A percentile compares a stretch with the other conserved stretches of the same genome.
Conservation (phyloP, 169 alveolate genomes). For the Theileria orientalis region DNA sequence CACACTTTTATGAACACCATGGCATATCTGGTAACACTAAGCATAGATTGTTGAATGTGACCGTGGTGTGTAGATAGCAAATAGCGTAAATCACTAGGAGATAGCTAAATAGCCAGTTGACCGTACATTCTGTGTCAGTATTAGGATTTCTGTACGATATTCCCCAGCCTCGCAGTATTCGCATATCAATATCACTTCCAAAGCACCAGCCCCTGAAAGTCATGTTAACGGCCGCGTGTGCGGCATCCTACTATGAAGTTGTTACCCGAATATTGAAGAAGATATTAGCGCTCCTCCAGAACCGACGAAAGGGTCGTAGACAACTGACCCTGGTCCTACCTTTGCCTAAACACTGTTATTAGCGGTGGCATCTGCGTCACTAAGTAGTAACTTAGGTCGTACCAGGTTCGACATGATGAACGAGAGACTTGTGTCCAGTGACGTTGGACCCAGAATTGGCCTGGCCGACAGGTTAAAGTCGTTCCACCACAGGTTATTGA, state of each 20-base stretch:
- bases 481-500: slow-evolving; percentile 79
- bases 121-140: slow-evolving; percentile 54
- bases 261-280: slow-evolving; percentile 76
- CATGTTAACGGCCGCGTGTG: background rate
- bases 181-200: slow-evolving; percentile 95
- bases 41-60: too few relatives aligned
- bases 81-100: too few relatives aligned
- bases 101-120: too few relatives aligned
- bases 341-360: slow-evolving; percentile 5
- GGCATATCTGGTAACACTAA: too few relatives aligned
- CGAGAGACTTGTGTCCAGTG: slow-evolving; percentile 93
- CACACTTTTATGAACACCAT: too few relatives aligned
- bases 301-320: slow-evolving; percentile 97
- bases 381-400: slow-evolving; percentile 6
- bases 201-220: slow-evolving; percentile 84
- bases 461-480: slow-evolving; percentile 86
- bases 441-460: slow-evolving; percentile 97
- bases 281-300: slow-evolving; percentile 93
- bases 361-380: background rate
- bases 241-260: background rate
- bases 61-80: too few relatives aligned
- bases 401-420: slow-evolving; percentile 92
- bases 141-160: slow-evolving; percentile 79
- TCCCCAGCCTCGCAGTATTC: slow-evolving; percentile 85
- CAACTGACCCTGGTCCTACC: slow-evolving; percentile 65